Evolutionary conservation across 2,329 filamentous ascomycete genomes (phyloP), one percentile per base, ranked within the genome.

Genomic region (Monilinia vaccinii-corymbosi): DNA sequence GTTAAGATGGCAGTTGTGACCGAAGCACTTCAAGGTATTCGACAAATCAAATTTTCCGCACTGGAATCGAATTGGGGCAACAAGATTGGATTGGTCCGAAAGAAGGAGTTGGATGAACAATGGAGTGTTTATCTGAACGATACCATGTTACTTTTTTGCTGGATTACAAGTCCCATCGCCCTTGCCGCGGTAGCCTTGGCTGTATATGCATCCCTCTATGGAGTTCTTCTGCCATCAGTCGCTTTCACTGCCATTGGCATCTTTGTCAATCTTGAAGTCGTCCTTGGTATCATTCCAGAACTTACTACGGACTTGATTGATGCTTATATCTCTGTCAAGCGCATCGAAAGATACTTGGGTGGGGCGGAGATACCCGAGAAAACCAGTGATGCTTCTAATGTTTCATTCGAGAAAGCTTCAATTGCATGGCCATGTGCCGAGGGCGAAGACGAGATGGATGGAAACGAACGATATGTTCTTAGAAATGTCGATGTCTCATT

Each of bases 41-140:
- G 88, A 1, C 89, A 94, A 72, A 90, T 94, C 74, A 94, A 94
- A 69, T 91, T 93, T 66, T 88, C 88, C 0, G 89, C 89, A 1
- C 74, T 91, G 2, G 89, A 93, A 71, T 74, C 77, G 23, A 83
- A 88, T 66, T 93, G 89, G 89, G 83, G 91, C 70, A 77, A 79
- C 18, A 87, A 85, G 62, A 88, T 94, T 70, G 73, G 79, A 63
- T 72, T 79, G 63, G 81, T 85, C 9, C 79, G 89, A 68, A 80
- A 85, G 47, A 81, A 79, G 50, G 89, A 93, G 70, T 78, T 93
- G 11, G 72, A 74, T 6, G 82, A 82, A 25, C 79, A 89, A 40
- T 89, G 87, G 83, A 78, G 76, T 44, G 80, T 84, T 1, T 91
- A 89, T 67, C 68, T 79, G 51, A 66, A 47, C 55, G 66, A 59